Evolutionary conservation across 2,329 filamentous ascomycete species (phyloP), one percentile per base, ranked within the genome.

Genomic region (Exophiala phaeomuriformis): DNA sequence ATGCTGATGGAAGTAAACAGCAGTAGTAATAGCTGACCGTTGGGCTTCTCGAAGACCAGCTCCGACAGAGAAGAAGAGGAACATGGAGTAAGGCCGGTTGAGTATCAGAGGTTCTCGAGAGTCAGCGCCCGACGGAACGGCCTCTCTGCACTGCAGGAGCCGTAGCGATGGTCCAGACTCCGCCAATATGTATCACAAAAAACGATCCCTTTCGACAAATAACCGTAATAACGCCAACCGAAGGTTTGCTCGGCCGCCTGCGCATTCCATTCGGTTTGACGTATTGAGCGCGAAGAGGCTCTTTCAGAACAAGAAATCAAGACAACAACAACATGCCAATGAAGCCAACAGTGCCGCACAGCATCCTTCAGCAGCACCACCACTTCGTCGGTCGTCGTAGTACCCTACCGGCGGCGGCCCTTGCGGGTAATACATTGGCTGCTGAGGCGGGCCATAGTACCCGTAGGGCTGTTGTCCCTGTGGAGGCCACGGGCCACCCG

Each of bases 271-370:
- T 28, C 40, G 10, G 8, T 47, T 47, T 7, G 35, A 37, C 37
- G 2, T 37, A 29, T 29, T 28, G 19, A 35, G 33, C 10, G 6
- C 10, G 6, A 35, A 41, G 39, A 36, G 36, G 19, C 8, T 7
- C 10, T 10, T 6, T 61, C 73, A 76, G 60, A 77, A 75, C 63
- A 77, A 63, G 56, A 73, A 69, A 59, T 77, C 75, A 66, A 77
- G 69, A 68, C 75, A 77, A 61, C 75, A 77, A 60, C 75, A 77
- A 61, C 74, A 76, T 36, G 75, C 75, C 64, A 76, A 57, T 51
- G 67, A 69, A 6, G 69, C 75, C 55, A 74, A 64, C 41, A 75
- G 58, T 10, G 69, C 75, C 2, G 70, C 70, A 36, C 73, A 67
- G 33, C 75, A 63, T 1, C 74, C 74, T 3, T 66, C 68, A 5